Evolutionary conservation across 306 rosid species (phyloP), one percentile per base, ranked within the genome.

Genomic region (Trifolium repens): DNA sequence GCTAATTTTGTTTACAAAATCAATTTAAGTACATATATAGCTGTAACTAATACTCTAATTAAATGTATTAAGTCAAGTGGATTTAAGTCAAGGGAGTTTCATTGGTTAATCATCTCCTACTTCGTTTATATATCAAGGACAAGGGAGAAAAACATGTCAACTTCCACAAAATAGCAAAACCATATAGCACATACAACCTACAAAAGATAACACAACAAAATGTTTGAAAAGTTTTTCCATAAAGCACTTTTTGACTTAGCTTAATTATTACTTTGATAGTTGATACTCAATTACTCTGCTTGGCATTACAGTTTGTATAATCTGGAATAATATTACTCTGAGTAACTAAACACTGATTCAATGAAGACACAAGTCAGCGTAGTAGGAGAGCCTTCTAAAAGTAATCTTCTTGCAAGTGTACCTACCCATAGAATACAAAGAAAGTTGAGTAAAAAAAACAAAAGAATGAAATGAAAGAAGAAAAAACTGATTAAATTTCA

Each of bases 61-160:
- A 27, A 12, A 12, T 5, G 9, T 4, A 50, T n/a, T 50, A 50
- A 50, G 22, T 50, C 55, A 49, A 7, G 19, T 13, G 55, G 9
- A 15, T 62, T 47, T 2, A 32, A 74, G 44, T 62, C 63, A 47
- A 74, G 50, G 78, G 17, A 19, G 26, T 19, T 50, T 64, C 71
- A 35, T 16, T 35, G 32, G 50, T 9, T 49, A 39, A 16, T 54
- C 60, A 54, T 10, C 47, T 74, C 35, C 70, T 47, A 61, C 61
- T 44, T 62, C 9, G 32, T 64, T 52, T 37, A 34, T 43, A 11
- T 5, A 67, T 66, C 15, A 67, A 22, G 69, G 69, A 58, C 52
- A 58, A 5, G 69, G 15, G 52, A 69, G 75, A 69, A 34, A 34
- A 54, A 77, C 71, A 1, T 34, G 42, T 57, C 19, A 77, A 77